Percentiles rank a stretch among this genome's conserved stretches.
These are phyloP conservation scores for Aspergillus caelatus DNA, from an alignment of 2,329 filamentous ascomycete genomes.

Conservation along the genomic window DNA sequence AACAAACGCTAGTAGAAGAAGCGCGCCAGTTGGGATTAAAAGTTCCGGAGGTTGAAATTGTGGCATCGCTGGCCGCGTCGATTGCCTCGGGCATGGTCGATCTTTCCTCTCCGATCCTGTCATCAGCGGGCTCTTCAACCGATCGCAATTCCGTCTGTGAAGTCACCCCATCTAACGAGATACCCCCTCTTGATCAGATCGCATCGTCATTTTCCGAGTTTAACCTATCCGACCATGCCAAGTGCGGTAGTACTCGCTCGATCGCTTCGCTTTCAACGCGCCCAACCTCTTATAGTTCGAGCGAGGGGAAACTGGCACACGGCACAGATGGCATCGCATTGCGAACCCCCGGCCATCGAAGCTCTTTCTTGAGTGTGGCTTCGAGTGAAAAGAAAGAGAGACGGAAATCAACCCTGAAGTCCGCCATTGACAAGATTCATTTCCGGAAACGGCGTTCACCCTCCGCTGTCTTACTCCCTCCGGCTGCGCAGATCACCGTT, in stretches of 20 bases:
- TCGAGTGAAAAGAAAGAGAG: constrained; percentile 34
- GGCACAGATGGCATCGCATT: constrained; percentile 22
- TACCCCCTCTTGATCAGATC: constrained; percentile 32
- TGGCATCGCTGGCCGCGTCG: constrained; percentile 40
- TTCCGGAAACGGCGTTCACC: constrained; percentile 39
- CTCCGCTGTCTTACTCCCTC: constrained; percentile 31
- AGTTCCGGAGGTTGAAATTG: constrained; percentile 34
- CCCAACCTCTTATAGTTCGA: constrained; percentile 43
- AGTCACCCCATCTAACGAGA: constrained; percentile 27
- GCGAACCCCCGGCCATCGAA: constrained; percentile 21
- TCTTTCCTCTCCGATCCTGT: constrained; percentile 37
- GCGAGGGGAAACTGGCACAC: constrained; percentile 30
- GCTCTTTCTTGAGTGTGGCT: constrained; percentile 32
- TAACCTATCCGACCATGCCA: constrained; percentile 31
- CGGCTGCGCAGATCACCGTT: constrained; percentile 31
- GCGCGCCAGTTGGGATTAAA: constrained; percentile 42
- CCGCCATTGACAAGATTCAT: constrained; percentile 39
- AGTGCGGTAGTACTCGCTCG: constrained; percentile 40
- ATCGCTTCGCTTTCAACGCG: constrained; percentile 43
- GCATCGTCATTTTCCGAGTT: constrained; percentile 36
- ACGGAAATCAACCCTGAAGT: constrained; percentile 35
- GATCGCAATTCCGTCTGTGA: constrained; percentile 36
- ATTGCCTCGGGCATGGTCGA: constrained; percentile 39
- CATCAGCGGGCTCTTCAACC: constrained; percentile 36
- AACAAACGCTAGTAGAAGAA: constrained; percentile 41